A percentile compares a stretch with the other conserved stretches of the same genome.
These are phyloP conservation scores for Epichloe gansuensis DNA, from an alignment of 2,329 filamentous ascomycete species.

Conservation along the genomic window DNA sequence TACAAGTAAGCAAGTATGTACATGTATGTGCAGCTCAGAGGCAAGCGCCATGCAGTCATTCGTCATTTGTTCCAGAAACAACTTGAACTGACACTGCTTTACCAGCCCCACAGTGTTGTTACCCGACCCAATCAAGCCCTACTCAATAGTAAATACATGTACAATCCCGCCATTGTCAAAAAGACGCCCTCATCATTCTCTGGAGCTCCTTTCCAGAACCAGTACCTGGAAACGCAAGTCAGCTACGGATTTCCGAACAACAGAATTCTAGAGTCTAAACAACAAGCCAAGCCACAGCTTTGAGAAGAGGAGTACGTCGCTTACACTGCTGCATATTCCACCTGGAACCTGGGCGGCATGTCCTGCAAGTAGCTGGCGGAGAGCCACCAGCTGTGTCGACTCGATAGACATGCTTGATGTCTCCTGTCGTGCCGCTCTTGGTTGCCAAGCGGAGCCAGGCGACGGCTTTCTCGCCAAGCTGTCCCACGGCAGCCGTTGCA, in stretches of 20 bases:
- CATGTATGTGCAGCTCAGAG: too few relatives aligned
- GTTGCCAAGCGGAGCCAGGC: slow-evolving; percentile 65
- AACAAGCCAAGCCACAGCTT: not conserved
- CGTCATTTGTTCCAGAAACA: too few relatives aligned
- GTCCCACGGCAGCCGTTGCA: slow-evolving; percentile 43
- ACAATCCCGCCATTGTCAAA: too few relatives aligned
- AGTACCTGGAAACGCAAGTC: slow-evolving; percentile 20
- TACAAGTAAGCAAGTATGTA: too few relatives aligned
- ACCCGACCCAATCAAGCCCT: too few relatives aligned
- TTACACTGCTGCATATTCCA: slow-evolving; percentile 78
- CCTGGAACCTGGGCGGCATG: slow-evolving; percentile 49
- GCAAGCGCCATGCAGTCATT: too few relatives aligned
- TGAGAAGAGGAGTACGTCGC: slow-evolving; percentile 26
- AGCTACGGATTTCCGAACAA: not conserved
- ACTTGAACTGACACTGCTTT: too few relatives aligned
- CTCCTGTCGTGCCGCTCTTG: slow-evolving; percentile 39
- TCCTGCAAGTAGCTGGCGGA: slow-evolving; percentile 62
- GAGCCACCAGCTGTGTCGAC: slow-evolving; percentile 74
- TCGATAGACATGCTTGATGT: slow-evolving; percentile 67
- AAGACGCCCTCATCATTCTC: not conserved
- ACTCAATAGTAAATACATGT: too few relatives aligned
- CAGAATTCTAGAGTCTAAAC: not conserved
- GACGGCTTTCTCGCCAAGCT: slow-evolving; percentile 55
- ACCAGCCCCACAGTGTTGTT: too few relatives aligned
- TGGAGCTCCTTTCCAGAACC: slow-evolving; percentile 20